Evolutionary conservation across 495 filamentous ascomycete genomes (phyloP).

Genomic region (Paragyromitra xinjiangensis): DNA sequence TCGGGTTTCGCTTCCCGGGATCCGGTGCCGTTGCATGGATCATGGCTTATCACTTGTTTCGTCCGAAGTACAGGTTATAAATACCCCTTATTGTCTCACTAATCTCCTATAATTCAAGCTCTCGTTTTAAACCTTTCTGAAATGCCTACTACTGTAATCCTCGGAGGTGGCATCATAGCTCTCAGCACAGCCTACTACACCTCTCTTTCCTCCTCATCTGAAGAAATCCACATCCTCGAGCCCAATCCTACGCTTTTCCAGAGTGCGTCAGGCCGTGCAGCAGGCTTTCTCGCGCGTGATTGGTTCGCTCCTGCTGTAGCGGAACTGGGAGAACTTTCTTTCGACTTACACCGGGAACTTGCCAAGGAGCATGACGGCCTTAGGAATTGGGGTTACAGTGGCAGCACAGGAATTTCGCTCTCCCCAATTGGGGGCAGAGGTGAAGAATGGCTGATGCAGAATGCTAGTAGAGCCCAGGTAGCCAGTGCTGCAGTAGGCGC

Average conservation of each 20-base stretch:
- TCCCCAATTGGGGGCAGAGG: constrained; percentile 4
- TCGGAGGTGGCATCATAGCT: constrained; percentile 83
- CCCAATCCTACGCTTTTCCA: constrained; percentile 71
- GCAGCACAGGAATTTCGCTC: constrained; percentile 65
- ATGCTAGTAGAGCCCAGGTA: constrained; percentile 16
- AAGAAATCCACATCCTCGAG: constrained; percentile 75
- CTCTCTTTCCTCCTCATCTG: constrained; percentile 64
- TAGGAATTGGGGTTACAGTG: constrained; percentile 74
- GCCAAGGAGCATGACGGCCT: constrained; percentile 69
- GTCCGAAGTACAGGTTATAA: neutral
- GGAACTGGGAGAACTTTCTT: constrained; percentile 71
- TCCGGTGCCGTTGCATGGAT: constrained; percentile 13
- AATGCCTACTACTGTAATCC: constrained; percentile 67
- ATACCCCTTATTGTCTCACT: neutral
- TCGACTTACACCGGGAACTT: constrained; percentile 71
- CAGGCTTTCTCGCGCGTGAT: constrained; percentile 77
- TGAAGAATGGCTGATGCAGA: constrained; percentile 17
- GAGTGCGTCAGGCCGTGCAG: constrained; percentile 76
- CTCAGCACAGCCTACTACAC: constrained; percentile 81
- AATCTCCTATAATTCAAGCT: neutral
- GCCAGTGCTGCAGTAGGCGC: neutral
- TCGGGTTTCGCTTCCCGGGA: neutral
- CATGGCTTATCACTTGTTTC: constrained; percentile 24
- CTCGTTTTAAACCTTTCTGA: neutral
- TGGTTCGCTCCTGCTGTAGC: constrained; percentile 70